phyloP scores from a whole-genome alignment of 768 basidiomycete species.

The Cystofilobasidium macerans region DNA sequence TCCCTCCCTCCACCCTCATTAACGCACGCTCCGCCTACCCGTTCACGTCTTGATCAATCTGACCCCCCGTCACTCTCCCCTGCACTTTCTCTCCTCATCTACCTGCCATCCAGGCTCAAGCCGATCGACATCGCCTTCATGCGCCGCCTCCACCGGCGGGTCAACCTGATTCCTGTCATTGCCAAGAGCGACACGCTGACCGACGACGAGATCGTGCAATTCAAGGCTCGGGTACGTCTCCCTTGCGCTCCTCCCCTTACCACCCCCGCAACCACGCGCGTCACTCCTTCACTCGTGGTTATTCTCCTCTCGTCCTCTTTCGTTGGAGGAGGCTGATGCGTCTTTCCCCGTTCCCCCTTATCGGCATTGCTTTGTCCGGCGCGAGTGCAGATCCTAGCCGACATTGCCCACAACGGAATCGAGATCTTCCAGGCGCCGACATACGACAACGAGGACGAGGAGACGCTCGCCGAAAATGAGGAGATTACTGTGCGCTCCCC shows the following conservation, averaged over 20 bases:
- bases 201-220: constrained; percentile 82
- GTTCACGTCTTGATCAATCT: too few relatives aligned
- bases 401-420: constrained; percentile 90
- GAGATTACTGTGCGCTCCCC: constrained; percentile 54
- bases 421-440: constrained; percentile 96
- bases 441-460: constrained; percentile 97
- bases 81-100: too few relatives aligned
- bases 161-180: constrained; percentile 97
- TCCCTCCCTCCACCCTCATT: neutral
- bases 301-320: neutral
- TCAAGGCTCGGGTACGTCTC: constrained; percentile 72
- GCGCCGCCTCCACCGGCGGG: constrained; percentile 90
- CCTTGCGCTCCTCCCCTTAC: neutral
- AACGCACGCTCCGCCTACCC: neutral
- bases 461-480: constrained; percentile 91
- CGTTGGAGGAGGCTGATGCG: neutral
- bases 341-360: neutral
- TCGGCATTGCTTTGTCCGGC: too few relatives aligned
- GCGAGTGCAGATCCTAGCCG: constrained; percentile 78
- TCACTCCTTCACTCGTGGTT: too few relatives aligned
- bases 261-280: neutral
- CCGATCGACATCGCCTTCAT: constrained; percentile 99
- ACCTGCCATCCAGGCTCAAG: constrained; percentile 65
- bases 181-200: constrained; percentile 97
- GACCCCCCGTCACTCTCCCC: too few relatives aligned